Evolutionary conservation across 176 grass and related monocot species (phyloP), one percentile per base, ranked within the genome.

Genomic region (Lolium multiflorum): DNA sequence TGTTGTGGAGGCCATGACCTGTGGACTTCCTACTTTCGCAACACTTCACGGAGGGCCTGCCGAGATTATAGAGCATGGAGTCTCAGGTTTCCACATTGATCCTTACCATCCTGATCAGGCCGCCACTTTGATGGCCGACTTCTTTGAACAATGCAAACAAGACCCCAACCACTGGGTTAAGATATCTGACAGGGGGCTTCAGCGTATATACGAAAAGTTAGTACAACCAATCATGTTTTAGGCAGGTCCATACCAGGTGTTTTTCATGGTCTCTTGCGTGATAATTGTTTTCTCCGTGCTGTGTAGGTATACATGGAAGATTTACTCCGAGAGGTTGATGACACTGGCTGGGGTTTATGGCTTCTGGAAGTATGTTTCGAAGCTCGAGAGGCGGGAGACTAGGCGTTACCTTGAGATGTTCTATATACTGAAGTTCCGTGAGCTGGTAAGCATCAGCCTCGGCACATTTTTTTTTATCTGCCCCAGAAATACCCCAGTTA

Each of bases 291-390:
- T 75, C n/a, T 74, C 64, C 22, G 3, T 41, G 64, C 50, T 85
- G 7, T 22, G 11, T 80, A 98, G 96, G 87, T 96, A 96, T 80
- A 98, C 96, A 80, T 98, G 96, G 96, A 98, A 92, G 78, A 95
- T 92, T 49, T 98, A 98, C 86, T 98, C 96, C 1, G 93, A 96
- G 84, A 98, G 96, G 81, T 73, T 98, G 81, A 92, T 98, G 96
- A 98, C 92, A 76, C 16, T 98, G 57, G 90, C 96, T 69, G 93
- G 96, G 41, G 96, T 98, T 57, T 98, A 98, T 69, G 90, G 96
- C 47, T 98, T 96, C 79, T 98, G 93, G 93, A 98, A 98, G 77
- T 92, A 96, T 80, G 96, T 91, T 7, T 98, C 96, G 0, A 98
- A 98, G 87, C 93, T 98, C 10, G 96, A 98, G 86, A 95, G 96